phyloP scores from a whole-genome alignment of 2,329 filamentous ascomycete genomes.

The Trichoderma sp. region DNA sequence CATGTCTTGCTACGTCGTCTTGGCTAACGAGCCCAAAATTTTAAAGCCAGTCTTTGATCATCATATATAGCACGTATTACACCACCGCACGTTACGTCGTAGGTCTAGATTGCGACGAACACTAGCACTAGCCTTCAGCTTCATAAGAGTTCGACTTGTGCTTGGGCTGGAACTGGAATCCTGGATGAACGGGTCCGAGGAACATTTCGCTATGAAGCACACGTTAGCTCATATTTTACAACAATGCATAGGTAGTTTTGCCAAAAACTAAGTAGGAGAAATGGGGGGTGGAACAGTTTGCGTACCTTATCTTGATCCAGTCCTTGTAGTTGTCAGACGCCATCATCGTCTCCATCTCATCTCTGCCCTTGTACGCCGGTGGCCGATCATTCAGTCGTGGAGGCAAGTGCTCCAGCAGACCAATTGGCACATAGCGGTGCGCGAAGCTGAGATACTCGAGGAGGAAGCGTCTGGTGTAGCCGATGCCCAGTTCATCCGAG shows the following conservation, averaged over 20 bases:
- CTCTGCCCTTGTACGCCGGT: slow-evolving; percentile 76
- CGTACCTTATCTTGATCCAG: slow-evolving; percentile 97
- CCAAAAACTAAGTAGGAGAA: not conserved
- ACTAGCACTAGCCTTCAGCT: slow-evolving; percentile 57
- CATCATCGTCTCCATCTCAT: slow-evolving; percentile 92
- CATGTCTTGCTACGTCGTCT: not conserved
- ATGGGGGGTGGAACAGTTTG: slow-evolving; percentile 23
- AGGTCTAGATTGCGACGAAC: not conserved
- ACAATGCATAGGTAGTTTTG: not conserved
- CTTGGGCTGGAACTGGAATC: slow-evolving; percentile 94
- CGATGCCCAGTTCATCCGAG: slow-evolving; percentile 89
- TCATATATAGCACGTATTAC: not conserved
- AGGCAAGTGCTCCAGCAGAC: slow-evolving; percentile 82
- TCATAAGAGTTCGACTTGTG: slow-evolving; percentile 94
- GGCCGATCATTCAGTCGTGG: slow-evolving; percentile 87
- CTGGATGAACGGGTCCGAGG: slow-evolving; percentile 81
- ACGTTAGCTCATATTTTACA: not conserved
- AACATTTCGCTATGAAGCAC: slow-evolving; percentile 79
- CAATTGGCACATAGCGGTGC: slow-evolving; percentile 86
- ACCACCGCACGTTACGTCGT: not conserved
- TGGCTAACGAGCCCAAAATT: not conserved
- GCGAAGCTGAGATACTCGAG: slow-evolving; percentile 95
- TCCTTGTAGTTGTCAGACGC: slow-evolving; percentile 90
- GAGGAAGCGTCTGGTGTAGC: slow-evolving; percentile 85
- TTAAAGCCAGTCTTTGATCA: not conserved